A percentile compares a stretch with the other conserved stretches of the same genome.
Evolutionary conservation across 2,329 filamentous ascomycete species (phyloP).

Genomic region (Ceratocystis harringtonii): DNA sequence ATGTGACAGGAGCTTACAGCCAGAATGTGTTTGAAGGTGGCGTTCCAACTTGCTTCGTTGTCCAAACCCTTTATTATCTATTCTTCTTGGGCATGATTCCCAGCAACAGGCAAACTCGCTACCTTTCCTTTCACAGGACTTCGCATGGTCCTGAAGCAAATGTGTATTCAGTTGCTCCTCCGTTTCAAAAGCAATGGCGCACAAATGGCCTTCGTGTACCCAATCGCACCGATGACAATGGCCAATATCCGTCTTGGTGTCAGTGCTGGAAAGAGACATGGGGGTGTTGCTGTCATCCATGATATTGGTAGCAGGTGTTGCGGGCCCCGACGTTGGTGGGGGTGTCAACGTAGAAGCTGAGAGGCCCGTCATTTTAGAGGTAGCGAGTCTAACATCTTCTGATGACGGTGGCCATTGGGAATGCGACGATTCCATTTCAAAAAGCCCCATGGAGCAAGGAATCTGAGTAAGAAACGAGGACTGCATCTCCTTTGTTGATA

Average conservation of each 20-base stretch:
- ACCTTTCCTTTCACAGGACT: constrained; percentile 29
- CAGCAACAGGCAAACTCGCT: constrained; percentile 41
- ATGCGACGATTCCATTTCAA: constrained; percentile 11
- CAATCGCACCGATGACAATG: constrained; percentile 8
- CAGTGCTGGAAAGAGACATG: background rate
- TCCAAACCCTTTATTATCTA: constrained; percentile 33
- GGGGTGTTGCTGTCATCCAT: background rate
- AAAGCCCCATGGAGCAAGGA: constrained; percentile 14
- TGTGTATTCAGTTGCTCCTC: constrained; percentile 41
- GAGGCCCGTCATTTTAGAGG: background rate
- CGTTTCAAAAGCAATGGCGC: constrained; percentile 27
- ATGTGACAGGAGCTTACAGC: constrained; percentile 32
- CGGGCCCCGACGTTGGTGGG: constrained; percentile 5
- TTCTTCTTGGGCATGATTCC: constrained; percentile 36
- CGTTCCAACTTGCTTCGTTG: constrained; percentile 49
- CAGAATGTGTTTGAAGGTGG: constrained; percentile 51
- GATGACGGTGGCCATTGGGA: constrained; percentile 12
- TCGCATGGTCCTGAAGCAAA: constrained; percentile 36
- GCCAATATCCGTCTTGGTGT: background rate
- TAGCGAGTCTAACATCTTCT: background rate
- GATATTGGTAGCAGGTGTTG: constrained; percentile 3
- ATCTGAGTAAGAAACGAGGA: constrained; percentile 12
- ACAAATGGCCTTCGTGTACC: constrained; percentile 21
- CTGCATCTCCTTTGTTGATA: constrained; percentile 13
- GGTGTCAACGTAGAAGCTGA: background rate